These are phyloP conservation scores for Thelonectria blattea DNA, from an alignment of 2,329 filamentous ascomycete species.

Conservation along the genomic window DNA sequence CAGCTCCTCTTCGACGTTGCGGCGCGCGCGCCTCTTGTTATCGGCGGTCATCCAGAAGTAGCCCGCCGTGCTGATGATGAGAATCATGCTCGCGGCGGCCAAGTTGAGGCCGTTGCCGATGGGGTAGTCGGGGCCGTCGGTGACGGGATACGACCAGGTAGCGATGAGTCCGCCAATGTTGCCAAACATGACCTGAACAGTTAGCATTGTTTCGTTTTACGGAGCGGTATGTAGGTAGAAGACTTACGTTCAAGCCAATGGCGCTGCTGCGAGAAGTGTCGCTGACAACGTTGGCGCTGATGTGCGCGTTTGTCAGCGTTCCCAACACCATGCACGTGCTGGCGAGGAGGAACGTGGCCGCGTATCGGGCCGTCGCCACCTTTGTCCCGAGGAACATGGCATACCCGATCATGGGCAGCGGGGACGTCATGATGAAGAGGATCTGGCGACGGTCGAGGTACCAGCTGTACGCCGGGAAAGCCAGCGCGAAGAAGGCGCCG, in stretches of 20 bases:
- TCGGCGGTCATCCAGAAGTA: constrained; percentile 67
- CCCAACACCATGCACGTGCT: constrained; percentile 66
- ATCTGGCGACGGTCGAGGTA: constrained; percentile 59
- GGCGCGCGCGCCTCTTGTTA: constrained; percentile 63
- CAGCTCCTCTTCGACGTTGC: constrained; percentile 62
- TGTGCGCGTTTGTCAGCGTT: constrained; percentile 66
- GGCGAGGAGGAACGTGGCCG: constrained; percentile 68
- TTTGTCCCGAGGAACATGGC: constrained; percentile 66
- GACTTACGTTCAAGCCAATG: constrained; percentile 53
- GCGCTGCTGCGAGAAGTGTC: constrained; percentile 68
- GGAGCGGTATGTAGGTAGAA: fast-evolving
- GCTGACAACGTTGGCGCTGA: constrained; percentile 68
- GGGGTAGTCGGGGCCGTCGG: constrained; percentile 67
- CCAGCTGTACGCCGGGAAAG: constrained; percentile 64
- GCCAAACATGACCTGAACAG: constrained; percentile 37
- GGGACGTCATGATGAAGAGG: constrained; percentile 61
- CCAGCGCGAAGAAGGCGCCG: constrained; percentile 64
- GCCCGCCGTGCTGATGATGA: constrained; percentile 57
- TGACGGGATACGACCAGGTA: constrained; percentile 69
- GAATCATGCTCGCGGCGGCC: constrained; percentile 61
- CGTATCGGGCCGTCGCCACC: constrained; percentile 59
- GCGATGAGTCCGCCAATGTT: constrained; percentile 68
- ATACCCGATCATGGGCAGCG: constrained; percentile 67
- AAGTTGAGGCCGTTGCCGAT: constrained; percentile 72
- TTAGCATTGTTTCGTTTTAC: not conserved